These are phyloP conservation scores for Solanum habrochaites DNA, from an alignment of 257 asterid genomes.

Conservation along the genomic window DNA sequence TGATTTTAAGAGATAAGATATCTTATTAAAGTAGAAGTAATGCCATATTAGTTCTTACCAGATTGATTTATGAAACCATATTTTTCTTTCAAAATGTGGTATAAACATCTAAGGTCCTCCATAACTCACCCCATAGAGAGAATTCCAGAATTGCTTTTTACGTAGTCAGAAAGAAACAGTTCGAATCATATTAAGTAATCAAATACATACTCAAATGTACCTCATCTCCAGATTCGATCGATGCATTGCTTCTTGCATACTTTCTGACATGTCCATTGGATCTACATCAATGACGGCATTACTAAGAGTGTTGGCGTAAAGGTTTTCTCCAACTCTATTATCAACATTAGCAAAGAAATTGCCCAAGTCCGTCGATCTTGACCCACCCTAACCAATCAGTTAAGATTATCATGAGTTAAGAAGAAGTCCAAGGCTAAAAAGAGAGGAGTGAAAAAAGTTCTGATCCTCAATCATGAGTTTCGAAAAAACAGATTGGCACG, in stretches of 20 bases:
- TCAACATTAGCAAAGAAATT: slow-evolving; percentile 59
- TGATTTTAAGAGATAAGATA: not conserved
- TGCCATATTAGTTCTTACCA: not conserved
- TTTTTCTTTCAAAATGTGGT: not conserved
- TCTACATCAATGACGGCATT: slow-evolving; percentile 53
- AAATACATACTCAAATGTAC: slow-evolving; percentile 50
- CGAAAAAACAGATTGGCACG: slow-evolving; percentile 20
- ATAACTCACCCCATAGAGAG: not conserved
- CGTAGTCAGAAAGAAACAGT: not conserved
- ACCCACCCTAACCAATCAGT: slow-evolving; percentile 52
- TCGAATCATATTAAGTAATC: not conserved
- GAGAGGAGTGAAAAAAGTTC: not conserved
- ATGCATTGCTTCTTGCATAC: slow-evolving; percentile 99
- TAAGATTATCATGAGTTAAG: slow-evolving; percentile 7
- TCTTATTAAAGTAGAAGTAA: not conserved
- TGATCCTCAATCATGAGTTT: not conserved
- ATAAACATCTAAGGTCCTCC: not conserved
- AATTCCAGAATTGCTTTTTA: not conserved
- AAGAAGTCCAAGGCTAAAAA: not conserved
- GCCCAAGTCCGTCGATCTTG: slow-evolving; percentile 62
- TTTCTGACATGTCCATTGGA: slow-evolving; percentile 92
- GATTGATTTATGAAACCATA: not conserved
- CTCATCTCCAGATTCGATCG: slow-evolving; percentile 94
- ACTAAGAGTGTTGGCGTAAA: slow-evolving; percentile 25
- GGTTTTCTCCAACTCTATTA: slow-evolving; percentile 45